Evolutionary conservation across 345 rosid species (phyloP), one percentile per base, ranked within the genome.

Genomic region (Trapa incisa): DNA sequence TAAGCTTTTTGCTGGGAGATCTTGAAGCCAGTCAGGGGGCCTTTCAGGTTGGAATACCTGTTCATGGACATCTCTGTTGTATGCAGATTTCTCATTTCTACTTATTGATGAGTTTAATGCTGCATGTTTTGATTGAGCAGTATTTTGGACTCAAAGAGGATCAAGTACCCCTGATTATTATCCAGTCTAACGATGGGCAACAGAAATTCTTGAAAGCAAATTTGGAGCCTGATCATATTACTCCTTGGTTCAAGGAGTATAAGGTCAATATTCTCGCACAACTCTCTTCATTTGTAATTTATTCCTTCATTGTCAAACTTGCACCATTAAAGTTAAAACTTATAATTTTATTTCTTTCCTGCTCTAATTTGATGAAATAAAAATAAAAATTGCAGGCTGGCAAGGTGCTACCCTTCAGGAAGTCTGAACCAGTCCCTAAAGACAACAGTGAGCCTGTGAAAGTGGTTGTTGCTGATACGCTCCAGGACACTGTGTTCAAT

Each of bases 401-500:
- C 5, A 91, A 89, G 57, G 86, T 87, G 70, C 70, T 62, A 0
- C 80, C 82, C 63, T 84, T 56, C 77, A 84, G 45, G 71, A 89
- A 89, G 76, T 91, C 99, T 65, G 95, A 94, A 71, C 96, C 97
- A n/a, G 78, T 94, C 47, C 97, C 99, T 36, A 82, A 83, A 73
- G 87, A 75, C 65, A 94, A 94, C 77, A 74, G 80, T 1, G 96
- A 89, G 70, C 96, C 97, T 17, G 96, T 89, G 68, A 91, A 94
- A 82, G 90, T 94, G 41, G 86, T 91, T 15, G 97, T 94, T 56
- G 96, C 90, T n/a, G 96, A 94, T 73, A 94, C 50, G 74, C 82
- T 94, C 47, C 83, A 91, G 41, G 89, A 91, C 13, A 54, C 83
- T 13, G 96, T 91, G 67, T 67, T 83, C 72, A 87, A 89, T 33